A percentile compares a stretch with the other conserved stretches of the same genome.
phyloP scores from a whole-genome alignment of 495 filamentous ascomycete genomes.

The Aspergillus sclerotioniger region DNA sequence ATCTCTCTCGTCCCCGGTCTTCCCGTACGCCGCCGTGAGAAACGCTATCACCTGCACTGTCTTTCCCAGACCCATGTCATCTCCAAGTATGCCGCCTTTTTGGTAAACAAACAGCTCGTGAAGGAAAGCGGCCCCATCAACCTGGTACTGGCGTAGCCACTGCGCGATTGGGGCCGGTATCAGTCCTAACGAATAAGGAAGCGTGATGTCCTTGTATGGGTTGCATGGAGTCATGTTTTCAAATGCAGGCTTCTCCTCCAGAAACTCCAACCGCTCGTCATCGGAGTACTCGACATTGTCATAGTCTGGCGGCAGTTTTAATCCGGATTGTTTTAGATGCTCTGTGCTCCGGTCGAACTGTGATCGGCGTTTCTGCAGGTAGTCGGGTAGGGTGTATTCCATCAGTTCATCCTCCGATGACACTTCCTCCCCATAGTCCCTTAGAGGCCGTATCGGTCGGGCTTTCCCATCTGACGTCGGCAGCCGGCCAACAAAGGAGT shows the following conservation, averaged over 20 bases:
- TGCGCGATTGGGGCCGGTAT: conserved; percentile 91
- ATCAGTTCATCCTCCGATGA: conserved; percentile 56
- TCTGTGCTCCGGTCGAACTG: conserved; percentile 55
- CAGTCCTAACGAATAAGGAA: conserved; percentile 74
- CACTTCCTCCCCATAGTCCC: conserved; percentile 41
- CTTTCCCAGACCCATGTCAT: conserved; percentile 98
- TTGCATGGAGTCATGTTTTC: conserved; percentile 58
- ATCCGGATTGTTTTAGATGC: conserved; percentile 60
- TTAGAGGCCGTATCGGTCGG: conserved; percentile 22
- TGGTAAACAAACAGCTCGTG: conserved; percentile 92
- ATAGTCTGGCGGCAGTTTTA: conserved; percentile 78
- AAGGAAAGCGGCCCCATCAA: conserved; percentile 80
- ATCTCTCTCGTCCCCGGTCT: conserved; percentile 89
- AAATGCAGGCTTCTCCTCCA: conserved; percentile 71
- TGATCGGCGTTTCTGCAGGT: conserved; percentile 51
- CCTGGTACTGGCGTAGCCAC: conserved; percentile 88
- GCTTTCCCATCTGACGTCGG: conserved; percentile 22
- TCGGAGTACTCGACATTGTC: conserved; percentile 85
- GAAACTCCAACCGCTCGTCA: conserved; percentile 61
- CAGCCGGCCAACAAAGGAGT: conserved; percentile 30
- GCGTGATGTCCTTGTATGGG: conserved; percentile 69
- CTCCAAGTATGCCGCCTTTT: conserved; percentile 83
- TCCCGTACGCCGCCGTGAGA: conserved; percentile 88
- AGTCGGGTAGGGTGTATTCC: conserved; percentile 57
- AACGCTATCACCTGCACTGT: conserved; percentile 97